Evolutionary conservation across 1,284 basidiomycete species (phyloP).

Genomic region (Papiliotrema laurentii): DNA sequence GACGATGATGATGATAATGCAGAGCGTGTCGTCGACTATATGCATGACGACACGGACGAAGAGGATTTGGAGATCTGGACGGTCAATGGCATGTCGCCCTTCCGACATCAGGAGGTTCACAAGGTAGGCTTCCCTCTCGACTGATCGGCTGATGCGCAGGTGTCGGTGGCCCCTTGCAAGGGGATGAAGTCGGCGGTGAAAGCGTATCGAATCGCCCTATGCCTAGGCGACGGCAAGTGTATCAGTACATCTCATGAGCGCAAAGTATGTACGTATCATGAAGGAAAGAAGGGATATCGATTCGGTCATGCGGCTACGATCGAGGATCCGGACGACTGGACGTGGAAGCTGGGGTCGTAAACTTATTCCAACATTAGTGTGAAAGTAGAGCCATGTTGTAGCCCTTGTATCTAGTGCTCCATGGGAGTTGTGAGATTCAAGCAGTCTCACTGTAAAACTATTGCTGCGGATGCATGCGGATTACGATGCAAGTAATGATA

Average conservation of each 20-base stretch:
- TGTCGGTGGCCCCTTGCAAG: conserved; percentile 20
- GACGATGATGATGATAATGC: conserved; percentile 6
- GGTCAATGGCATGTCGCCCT: conserved; percentile 16
- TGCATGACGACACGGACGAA: conserved; percentile 13
- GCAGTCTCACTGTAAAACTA: too few relatives aligned
- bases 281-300: conserved; percentile 29
- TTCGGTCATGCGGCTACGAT: conserved; percentile 23
- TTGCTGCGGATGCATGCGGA: neutral
- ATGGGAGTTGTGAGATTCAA: too few relatives aligned
- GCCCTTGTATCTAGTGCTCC: too few relatives aligned
- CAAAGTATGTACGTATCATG: conserved; percentile 32
- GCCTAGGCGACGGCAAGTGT: conserved; percentile 22
- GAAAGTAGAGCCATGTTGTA: too few relatives aligned
- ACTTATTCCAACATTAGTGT: neutral
- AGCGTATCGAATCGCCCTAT: conserved; percentile 34
- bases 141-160: conserved; percentile 7
- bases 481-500: neutral
- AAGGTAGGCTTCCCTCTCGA: conserved; percentile 7
- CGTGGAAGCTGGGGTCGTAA: conserved; percentile 19
- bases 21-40: neutral
- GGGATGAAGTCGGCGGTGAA: conserved; percentile 27
- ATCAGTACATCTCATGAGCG: conserved; percentile 22
- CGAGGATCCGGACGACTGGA: conserved; percentile 41
- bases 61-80: conserved; percentile 14
- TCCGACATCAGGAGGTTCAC: conserved; percentile 14